Percentiles rank a stretch among this genome's conserved stretches.
Evolutionary conservation across 768 basidiomycete species (phyloP).

Genomic region (Lanmaoa pseudosensibilis): DNA sequence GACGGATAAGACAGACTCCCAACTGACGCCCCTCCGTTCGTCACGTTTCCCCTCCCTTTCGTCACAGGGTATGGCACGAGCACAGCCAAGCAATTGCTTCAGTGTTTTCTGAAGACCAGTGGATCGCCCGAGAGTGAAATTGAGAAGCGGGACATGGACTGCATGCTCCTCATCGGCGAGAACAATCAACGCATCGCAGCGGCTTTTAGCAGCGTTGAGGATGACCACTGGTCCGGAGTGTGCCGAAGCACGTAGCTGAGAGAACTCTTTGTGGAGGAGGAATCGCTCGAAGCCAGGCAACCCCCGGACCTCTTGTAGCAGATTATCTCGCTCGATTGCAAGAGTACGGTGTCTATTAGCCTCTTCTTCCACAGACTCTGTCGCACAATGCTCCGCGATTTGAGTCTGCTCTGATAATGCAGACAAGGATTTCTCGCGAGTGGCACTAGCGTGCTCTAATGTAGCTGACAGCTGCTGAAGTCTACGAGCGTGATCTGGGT

Average conservation of each 20-base stretch:
- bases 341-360: conserved; percentile 1
- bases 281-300: conserved; percentile 8
- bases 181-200: conserved; percentile 35
- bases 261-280: not conserved
- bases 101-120: not conserved
- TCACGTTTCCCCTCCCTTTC: not conserved
- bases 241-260: not conserved
- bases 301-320: not conserved
- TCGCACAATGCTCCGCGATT: not conserved
- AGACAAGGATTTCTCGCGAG: not conserved
- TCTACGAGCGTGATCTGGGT: conserved; percentile 5
- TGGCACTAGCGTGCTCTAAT: not conserved
- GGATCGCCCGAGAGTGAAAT: conserved; percentile 1
- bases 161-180: not conserved
- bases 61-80: not conserved
- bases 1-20: conserved; percentile 1
- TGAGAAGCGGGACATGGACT: conserved; percentile 5
- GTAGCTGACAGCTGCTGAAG: no score
- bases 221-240: no score
- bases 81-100: not conserved
- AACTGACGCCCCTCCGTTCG: not conserved
- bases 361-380: not conserved
- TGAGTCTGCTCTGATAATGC: not conserved
- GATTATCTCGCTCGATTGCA: not conserved
- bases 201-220: not conserved